Percentiles rank a stretch among this genome's conserved stretches.
phyloP scores from a whole-genome alignment of 2,329 filamentous ascomycete species.

The Cladophialophora yegresii region DNA sequence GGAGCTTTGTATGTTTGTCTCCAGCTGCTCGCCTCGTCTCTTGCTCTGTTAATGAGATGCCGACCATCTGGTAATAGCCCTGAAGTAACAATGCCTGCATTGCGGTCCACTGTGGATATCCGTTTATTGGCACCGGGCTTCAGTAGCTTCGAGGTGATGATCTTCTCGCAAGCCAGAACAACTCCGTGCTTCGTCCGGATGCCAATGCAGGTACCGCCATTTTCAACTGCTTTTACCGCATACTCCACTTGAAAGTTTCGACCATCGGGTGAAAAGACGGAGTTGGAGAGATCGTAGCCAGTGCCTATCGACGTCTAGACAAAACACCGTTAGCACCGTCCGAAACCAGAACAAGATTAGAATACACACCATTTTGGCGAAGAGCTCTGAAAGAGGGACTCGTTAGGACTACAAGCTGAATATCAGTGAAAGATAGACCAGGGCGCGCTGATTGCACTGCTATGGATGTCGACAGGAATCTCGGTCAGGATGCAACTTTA shows the following conservation, averaged over 20 bases:
- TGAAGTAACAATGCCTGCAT: constrained; percentile 88
- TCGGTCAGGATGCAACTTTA: background rate
- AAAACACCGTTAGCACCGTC: constrained; percentile 7
- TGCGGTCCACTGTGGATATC: constrained; percentile 90
- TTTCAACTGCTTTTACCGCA: constrained; percentile 97
- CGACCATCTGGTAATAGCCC: constrained; percentile 92
- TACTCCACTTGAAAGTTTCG: constrained; percentile 99
- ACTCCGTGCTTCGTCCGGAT: constrained; percentile 97
- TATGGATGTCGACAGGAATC: background rate
- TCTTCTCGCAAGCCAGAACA: constrained; percentile 94
- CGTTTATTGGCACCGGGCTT: constrained; percentile 96
- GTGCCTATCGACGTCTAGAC: constrained; percentile 96
- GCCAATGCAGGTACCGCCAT: constrained; percentile 91
- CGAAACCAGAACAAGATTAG: background rate
- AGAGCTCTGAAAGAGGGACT: background rate
- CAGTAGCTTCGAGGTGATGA: constrained; percentile 90
- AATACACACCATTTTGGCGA: background rate
- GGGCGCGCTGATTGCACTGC: background rate
- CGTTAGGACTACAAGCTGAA: background rate
- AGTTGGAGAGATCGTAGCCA: constrained; percentile 98
- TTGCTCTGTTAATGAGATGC: constrained; percentile 90
- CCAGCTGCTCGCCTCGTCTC: constrained; percentile 91
- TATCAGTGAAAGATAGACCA: background rate
- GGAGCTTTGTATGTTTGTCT: constrained; percentile 91
- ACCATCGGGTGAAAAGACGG: constrained; percentile 98